These are phyloP conservation scores for Metarhizium guizhouense DNA, from an alignment of 2,329 filamentous ascomycete species.

Conservation along the genomic window DNA sequence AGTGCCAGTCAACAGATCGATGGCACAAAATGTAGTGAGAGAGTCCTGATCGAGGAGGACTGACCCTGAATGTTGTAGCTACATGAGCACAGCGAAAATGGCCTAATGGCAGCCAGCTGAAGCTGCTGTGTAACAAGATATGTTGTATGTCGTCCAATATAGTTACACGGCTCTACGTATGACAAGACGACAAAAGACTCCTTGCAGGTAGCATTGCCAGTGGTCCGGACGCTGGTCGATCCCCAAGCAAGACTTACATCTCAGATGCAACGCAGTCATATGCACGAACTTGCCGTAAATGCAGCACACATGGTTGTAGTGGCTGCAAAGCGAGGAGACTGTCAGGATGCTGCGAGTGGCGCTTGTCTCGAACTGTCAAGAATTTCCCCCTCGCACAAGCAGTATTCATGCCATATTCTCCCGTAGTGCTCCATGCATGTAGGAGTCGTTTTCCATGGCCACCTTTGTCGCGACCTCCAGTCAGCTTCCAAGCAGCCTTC, in stretches of 20 bases:
- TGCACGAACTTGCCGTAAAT: background rate
- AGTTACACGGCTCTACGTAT: background rate
- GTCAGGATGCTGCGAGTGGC: background rate
- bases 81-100: background rate
- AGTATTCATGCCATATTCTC: background rate
- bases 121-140: background rate
- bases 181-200: background rate
- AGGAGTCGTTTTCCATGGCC: too few species aligned
- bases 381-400: background rate
- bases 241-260: background rate
- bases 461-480: too few species aligned
- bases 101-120: background rate
- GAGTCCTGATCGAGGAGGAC: background rate
- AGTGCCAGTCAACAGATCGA: background rate
- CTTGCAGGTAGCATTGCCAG: background rate
- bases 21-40: background rate
- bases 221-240: background rate
- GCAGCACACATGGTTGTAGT: background rate
- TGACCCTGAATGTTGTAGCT: background rate
- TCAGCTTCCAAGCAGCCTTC: too few species aligned
- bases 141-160: background rate
- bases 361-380: background rate
- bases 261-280: background rate
- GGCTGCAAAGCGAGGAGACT: background rate
- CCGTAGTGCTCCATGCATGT: too few species aligned